Base-by-base conservation (phyloP, 1,284 basidiomycete genomes). In the Austropuccinia psidii region DNA sequence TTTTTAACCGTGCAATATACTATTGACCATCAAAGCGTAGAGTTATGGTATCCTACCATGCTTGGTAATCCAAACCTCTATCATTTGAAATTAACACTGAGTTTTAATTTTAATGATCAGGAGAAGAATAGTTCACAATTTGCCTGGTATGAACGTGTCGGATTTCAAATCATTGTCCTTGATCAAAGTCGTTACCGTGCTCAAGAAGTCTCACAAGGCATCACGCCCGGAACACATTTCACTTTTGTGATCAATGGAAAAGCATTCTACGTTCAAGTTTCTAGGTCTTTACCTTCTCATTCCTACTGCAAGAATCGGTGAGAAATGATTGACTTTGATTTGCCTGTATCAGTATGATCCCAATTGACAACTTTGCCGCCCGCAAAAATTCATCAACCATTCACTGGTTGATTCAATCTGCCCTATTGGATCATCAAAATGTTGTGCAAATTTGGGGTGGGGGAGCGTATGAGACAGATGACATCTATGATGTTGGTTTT, bases 371-470 rank as follows among this genome's bases (percentile, higher is more conserved):
- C 9, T 73, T 73, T 27, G 50, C 58, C 21, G 37, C 47, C 64
- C 69, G 69, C 5, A 27, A 17, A 13, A 73, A 73, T 27, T 41
- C 69, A 15, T 54, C 45, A 13, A 75, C 76, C 29, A 21, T 78
- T 11, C 47, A 67, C 2, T 78, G 77, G 78, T 61, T 77, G 37
- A 31, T 78, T 33, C 60, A 76, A 29, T 76, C 76, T 5, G 75
- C 76, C 0, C 11, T 74, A 1, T 21, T 73, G n/a, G 57, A 76
- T 7, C 58, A 76, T 19, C 75, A 77, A 21, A 79, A 78, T 49
- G 68, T 79, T 24, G n/a, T 79, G n/a, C 74, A 77, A 11, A 58
- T 79, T 50, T 79, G 78, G 78, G 78, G 78, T 27, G 78, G 78
- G 19, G 78, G 76, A 3, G 65, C 75, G 24, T 79, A 79, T 37